Conservation (phyloP, 2,329 filamentous ascomycete genomes). For the Cercospora citrullina region DNA sequence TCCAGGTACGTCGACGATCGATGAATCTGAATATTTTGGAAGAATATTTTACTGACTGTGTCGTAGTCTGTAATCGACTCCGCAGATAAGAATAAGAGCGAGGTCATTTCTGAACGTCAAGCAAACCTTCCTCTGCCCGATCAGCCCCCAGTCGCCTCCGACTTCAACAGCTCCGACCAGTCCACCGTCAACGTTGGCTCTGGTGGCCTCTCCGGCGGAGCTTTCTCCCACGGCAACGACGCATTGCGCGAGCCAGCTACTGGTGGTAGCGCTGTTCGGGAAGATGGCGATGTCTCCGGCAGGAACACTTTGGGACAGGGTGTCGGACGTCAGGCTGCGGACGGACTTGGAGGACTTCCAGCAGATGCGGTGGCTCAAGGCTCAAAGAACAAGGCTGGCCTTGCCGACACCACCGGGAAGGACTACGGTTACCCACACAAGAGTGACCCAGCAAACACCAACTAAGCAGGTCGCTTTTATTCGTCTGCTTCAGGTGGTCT, state of each 20-base stretch:
- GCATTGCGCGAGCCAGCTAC: constrained; percentile 50
- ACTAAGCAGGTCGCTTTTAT: background rate
- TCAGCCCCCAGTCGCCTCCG: constrained; percentile 70
- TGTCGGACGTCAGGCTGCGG: constrained; percentile 64
- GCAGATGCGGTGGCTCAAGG: constrained; percentile 60
- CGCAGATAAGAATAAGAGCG: constrained; percentile 52
- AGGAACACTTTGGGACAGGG: constrained; percentile 51
- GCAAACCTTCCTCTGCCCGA: constrained; percentile 78
- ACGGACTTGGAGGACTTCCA: constrained; percentile 57
- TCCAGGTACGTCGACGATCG: constrained; percentile 45
- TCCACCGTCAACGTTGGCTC: constrained; percentile 70
- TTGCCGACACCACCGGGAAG: constrained; percentile 45
- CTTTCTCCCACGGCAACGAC: constrained; percentile 50
- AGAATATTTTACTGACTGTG: background rate
- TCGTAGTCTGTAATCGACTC: constrained; percentile 34
- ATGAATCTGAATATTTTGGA: background rate
- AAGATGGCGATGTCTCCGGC: constrained; percentile 53
- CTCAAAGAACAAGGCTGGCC: constrained; percentile 44
- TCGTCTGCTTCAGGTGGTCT: background rate
- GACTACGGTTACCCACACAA: constrained; percentile 47
- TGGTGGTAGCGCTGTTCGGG: constrained; percentile 54
- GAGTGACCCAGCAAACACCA: constrained; percentile 40
- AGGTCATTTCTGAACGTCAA: constrained; percentile 67
- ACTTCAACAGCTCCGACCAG: constrained; percentile 73
- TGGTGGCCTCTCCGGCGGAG: constrained; percentile 49